These are phyloP conservation scores for Suhomyces faveliae DNA, from an alignment of 805 yeast genomes.

Conservation along the genomic window DNA sequence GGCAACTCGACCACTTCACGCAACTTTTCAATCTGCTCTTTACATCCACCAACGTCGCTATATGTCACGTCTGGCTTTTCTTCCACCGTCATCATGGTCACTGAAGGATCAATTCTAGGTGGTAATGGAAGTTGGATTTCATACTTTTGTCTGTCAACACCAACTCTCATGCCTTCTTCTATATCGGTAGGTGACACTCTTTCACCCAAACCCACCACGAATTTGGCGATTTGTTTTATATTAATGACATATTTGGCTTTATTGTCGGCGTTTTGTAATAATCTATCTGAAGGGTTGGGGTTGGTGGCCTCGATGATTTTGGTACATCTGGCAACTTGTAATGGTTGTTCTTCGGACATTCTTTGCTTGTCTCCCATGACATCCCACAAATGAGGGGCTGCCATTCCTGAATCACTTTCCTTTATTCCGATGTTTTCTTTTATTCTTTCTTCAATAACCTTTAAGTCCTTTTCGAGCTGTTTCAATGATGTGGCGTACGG, in stretches of 20 bases:
- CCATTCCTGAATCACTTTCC: constrained; percentile 96
- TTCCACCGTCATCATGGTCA: constrained; percentile 99
- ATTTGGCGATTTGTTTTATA: constrained; percentile 96
- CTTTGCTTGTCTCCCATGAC: constrained; percentile 93
- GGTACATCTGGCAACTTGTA: constrained; percentile 98
- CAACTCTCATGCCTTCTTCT: constrained; percentile 99
- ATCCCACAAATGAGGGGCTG: constrained; percentile 97
- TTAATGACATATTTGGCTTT: constrained; percentile 92
- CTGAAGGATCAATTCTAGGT: constrained; percentile 96
- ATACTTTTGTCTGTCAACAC: constrained; percentile 96
- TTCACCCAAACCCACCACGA: constrained; percentile 95
- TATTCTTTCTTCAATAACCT: constrained; percentile 78
- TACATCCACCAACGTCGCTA: constrained; percentile 97
- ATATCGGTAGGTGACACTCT: constrained; percentile 97
- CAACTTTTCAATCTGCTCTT: constrained; percentile 94
- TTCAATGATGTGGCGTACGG: constrained; percentile 86
- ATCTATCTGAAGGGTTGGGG: constrained; percentile 32
- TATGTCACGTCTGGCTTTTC: constrained; percentile 99
- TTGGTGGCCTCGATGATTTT: constrained; percentile 76
- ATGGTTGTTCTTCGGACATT: constrained; percentile 89
- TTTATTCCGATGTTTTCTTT: constrained; percentile 92
- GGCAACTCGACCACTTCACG: constrained; percentile 97
- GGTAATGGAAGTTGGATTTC: constrained; percentile 97
- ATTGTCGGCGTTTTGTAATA: constrained; percentile 64
- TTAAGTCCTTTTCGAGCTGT: constrained; percentile 81